Evolutionary conservation across 2,329 filamentous ascomycete genomes (phyloP), one percentile per base, ranked within the genome.

Genomic region (Colletotrichum somersetense): DNA sequence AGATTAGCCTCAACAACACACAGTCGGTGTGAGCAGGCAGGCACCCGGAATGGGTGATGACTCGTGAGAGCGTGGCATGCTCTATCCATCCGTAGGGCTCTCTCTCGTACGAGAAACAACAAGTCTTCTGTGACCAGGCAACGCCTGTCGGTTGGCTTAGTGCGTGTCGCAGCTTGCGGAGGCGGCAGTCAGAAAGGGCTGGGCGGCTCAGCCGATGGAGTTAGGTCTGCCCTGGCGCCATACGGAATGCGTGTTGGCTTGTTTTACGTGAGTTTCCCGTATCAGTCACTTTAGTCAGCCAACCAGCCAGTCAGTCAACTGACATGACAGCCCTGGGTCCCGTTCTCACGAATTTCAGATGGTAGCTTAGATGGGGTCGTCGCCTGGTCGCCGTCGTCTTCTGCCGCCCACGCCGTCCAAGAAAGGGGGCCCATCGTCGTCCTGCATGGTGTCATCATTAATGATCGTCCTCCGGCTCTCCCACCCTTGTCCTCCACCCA

Each of bases 381-480:
- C 30, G 23, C 18, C 18, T n/a, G 42, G 58, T 8, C 42, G 44
- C 30, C 30, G 6, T 63, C 33, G 38, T 72, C n/a, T 48, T 48
- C 26, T 67, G 64, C 26, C 33, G 50, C 56, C 42, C 30, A 30
- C 26, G 12, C 58, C 65, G 58, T 40, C 69, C 59, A 72, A 69
- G 69, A 69, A 62, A 72, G 48, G 59, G 58, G 66, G 64, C 50
- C 69, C 69, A 69, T 69, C 52, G 59, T 69, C 46, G 23, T 68
- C 53, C 69, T 72, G 69, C 69, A 72, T 59, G 53, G 33, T 64
- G 52, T 72, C 69, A 69, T 72, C 69, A 72, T 72, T 59, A 66
- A 46, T 44, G 66, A 69, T 69, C 69, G 58, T 18, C 69, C 35
- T 48, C 40, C 30, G 44, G 30, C 59, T 35, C 33, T 50, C 16